Evolutionary conservation across 192 early-diverging fungal genomes (phyloP).

Genomic region (Umbelopsis sp.): DNA sequence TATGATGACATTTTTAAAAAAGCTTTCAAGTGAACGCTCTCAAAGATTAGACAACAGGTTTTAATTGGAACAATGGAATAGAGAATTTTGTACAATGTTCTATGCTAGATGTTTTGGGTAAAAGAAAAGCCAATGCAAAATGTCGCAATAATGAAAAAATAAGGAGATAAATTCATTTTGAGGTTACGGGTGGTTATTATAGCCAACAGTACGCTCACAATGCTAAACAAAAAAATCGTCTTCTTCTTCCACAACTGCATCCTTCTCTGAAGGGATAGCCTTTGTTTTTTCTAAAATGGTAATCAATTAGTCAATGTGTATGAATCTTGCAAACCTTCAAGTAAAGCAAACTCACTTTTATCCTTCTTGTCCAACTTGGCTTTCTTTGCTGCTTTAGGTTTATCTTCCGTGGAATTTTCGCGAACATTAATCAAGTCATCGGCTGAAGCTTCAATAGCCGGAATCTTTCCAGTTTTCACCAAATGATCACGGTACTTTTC

Average conservation of each 20-base stretch:
- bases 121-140: too few species aligned
- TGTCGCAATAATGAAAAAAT: not conserved
- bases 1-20: not conserved
- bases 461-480: slow-evolving; percentile 13
- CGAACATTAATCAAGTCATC: slow-evolving; percentile 1
- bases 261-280: not conserved
- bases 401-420: not conserved
- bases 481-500: slow-evolving; percentile 9
- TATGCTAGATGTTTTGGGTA: too few species aligned
- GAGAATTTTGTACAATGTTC: too few species aligned
- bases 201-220: not conserved
- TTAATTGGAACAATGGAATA: not conserved
- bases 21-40: not conserved
- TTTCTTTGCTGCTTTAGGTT: not conserved
- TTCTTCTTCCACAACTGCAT: not conserved
- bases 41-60: not conserved
- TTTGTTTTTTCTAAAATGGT: not conserved
- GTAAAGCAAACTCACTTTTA: not conserved
- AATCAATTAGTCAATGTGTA: too few species aligned
- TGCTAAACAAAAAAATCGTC: slow-evolving; percentile 1
- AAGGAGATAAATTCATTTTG: not conserved
- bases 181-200: not conserved
- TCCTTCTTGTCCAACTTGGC: not conserved
- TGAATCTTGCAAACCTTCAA: too few species aligned
- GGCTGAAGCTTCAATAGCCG: not conserved